Conservation (phyloP, 495 filamentous ascomycete genomes). For the Neurospora terricola region DNA sequence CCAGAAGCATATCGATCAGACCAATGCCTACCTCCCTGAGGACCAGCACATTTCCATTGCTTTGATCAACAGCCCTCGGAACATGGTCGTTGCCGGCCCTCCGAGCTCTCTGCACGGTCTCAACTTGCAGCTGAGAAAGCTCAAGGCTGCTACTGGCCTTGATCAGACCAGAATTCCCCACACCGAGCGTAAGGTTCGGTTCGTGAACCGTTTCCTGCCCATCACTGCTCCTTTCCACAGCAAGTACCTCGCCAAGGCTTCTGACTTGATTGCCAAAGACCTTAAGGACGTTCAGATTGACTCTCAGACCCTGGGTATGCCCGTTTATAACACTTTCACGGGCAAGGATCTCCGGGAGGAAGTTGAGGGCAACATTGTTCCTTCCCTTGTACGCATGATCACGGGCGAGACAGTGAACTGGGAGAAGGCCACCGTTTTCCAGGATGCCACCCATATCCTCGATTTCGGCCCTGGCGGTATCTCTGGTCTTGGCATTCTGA, state of each 20-base stretch:
- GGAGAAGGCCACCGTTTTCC: slow-evolving; percentile 87
- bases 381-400: slow-evolving; percentile 81
- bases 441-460: slow-evolving; percentile 80
- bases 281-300: slow-evolving; percentile 69
- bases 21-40: slow-evolving; percentile 86
- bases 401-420: slow-evolving; percentile 86
- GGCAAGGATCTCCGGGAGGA: slow-evolving; percentile 67
- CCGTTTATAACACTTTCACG: slow-evolving; percentile 79
- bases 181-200: slow-evolving; percentile 90
- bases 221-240: slow-evolving; percentile 98
- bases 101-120: slow-evolving; percentile 93
- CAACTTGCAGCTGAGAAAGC: slow-evolving; percentile 86
- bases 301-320: slow-evolving; percentile 57
- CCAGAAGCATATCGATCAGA: slow-evolving; percentile 89
- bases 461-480: slow-evolving; percentile 96
- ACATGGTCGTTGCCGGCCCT: slow-evolving; percentile 93
- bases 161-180: slow-evolving; percentile 93
- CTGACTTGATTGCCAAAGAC: slow-evolving; percentile 72
- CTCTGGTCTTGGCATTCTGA: slow-evolving; percentile 91
- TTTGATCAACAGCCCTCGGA: slow-evolving; percentile 90
- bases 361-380: slow-evolving; percentile 58
- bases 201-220: slow-evolving; percentile 93
- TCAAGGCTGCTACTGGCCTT: slow-evolving; percentile 90
- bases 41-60: slow-evolving; percentile 93
- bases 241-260: slow-evolving; percentile 74